A percentile compares a stretch with the other conserved stretches of the same genome.
Evolutionary conservation across 2,329 filamentous ascomycete genomes (phyloP).

Genomic region (Cytospora piceae): DNA sequence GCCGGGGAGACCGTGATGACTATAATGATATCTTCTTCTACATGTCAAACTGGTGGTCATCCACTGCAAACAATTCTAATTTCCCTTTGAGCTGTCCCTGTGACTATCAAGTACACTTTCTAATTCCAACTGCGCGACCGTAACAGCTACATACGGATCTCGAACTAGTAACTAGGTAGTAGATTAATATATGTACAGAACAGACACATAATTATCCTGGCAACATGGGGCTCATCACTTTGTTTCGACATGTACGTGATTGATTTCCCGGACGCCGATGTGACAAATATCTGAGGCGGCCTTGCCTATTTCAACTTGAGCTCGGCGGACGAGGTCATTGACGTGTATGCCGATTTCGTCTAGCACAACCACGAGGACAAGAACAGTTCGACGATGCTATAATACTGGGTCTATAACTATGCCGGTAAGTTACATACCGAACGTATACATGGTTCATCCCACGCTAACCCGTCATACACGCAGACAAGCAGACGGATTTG

Average conservation of each 20-base stretch:
- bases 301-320: slow-evolving; percentile 11
- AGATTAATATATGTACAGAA: too few species aligned
- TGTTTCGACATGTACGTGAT: slow-evolving; percentile 36
- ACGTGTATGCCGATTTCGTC: slow-evolving; percentile 6
- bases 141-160: too few species aligned
- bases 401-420: not conserved
- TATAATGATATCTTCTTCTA: not conserved
- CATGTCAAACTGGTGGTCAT: not conserved
- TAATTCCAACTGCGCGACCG: too few species aligned
- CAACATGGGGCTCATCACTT: slow-evolving; percentile 47
- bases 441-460: not conserved
- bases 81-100: slow-evolving; percentile 30
- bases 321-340: slow-evolving; percentile 9
- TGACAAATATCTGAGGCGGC: slow-evolving; percentile 25
- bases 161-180: too few species aligned
- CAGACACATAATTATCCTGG: too few species aligned
- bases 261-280: slow-evolving; percentile 17
- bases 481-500: slow-evolving; percentile 34
- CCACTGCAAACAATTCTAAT: not conserved
- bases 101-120: too few species aligned
- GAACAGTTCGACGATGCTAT: slow-evolving; percentile 9
- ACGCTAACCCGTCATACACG: too few species aligned
- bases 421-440: not conserved
- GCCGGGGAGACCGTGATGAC: not conserved
- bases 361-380: not conserved